Percentiles rank a stretch among this genome's conserved stretches.
Evolutionary conservation across 305 asterid genomes (phyloP).

Genomic region (Ruellia speciosa): DNA sequence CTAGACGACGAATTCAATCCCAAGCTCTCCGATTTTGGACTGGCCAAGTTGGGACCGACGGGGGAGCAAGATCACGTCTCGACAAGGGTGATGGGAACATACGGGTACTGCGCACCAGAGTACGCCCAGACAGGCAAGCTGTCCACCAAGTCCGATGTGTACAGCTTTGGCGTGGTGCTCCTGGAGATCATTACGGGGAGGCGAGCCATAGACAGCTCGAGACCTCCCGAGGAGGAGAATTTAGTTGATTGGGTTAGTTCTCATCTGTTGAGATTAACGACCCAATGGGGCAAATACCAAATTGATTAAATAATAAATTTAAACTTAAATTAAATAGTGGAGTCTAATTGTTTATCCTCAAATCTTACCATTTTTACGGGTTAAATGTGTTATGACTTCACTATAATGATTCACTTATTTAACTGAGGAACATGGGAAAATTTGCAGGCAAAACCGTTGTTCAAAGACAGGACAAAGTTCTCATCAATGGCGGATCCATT

Average conservation of each 20-base stretch:
- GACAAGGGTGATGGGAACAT: slow-evolving; percentile 79
- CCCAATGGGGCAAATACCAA: too few species aligned
- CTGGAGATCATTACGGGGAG: slow-evolving; percentile 81
- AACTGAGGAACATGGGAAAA: background rate
- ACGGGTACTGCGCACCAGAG: slow-evolving; percentile 91
- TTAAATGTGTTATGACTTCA: too few species aligned
- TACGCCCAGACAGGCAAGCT: slow-evolving; percentile 66
- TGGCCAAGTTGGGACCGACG: slow-evolving; percentile 65
- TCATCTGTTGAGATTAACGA: background rate
- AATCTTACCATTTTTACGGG: too few species aligned
- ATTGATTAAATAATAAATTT: too few species aligned
- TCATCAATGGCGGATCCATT: slow-evolving; percentile 52
- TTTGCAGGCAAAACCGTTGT: slow-evolving; percentile 71
- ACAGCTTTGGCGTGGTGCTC: slow-evolving; percentile 80
- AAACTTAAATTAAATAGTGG: too few species aligned
- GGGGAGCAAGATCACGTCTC: slow-evolving; percentile 55
- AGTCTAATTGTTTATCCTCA: too few species aligned
- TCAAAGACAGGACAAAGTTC: slow-evolving; percentile 48
- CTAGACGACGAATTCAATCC: slow-evolving; percentile 54
- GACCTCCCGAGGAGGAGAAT: slow-evolving; percentile 63
- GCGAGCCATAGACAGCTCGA: slow-evolving; percentile 64
- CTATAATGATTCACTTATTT: background rate
- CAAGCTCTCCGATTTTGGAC: slow-evolving; percentile 78
- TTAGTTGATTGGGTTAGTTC: slow-evolving; percentile 73
- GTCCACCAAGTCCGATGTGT: slow-evolving; percentile 69